A percentile compares a stretch with the other conserved stretches of the same genome.
Conservation (phyloP, 139 green algal species). For the Mesotaenium endlicherianum region DNA sequence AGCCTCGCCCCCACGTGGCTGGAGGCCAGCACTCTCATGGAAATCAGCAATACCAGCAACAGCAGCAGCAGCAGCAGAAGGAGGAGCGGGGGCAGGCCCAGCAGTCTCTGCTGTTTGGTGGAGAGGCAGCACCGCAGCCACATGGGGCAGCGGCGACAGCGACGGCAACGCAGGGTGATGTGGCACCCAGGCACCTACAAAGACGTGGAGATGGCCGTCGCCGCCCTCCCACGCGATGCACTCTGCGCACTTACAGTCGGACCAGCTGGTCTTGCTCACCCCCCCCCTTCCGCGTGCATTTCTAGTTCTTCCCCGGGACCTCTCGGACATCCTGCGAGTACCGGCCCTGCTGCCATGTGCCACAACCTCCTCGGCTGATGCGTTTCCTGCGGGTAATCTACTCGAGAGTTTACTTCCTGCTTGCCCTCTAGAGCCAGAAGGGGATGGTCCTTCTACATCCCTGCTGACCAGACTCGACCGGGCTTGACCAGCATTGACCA, state of each 20-base stretch:
- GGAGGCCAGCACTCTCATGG: no score
- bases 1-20: no score
- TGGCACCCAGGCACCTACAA: neutral
- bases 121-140: neutral
- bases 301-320: neutral
- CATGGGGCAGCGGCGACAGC: neutral
- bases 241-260: neutral
- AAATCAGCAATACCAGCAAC: no score
- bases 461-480: no score
- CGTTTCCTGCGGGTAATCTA: neutral
- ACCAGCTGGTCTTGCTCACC: neutral
- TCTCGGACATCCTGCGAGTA: neutral
- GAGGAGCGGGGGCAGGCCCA: neutral
- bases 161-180: neutral
- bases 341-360: neutral
- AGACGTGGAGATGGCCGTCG: neutral
- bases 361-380: neutral
- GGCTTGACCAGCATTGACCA: no score
- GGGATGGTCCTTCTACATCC: neutral
- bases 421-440: neutral
- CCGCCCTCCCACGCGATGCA: neutral
- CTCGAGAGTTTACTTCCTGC: no score
- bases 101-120: neutral
- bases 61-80: no score
- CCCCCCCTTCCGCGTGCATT: neutral